Evolutionary conservation across 257 asterid species (phyloP).

Genomic region (Salvia miltiorrhiza): DNA sequence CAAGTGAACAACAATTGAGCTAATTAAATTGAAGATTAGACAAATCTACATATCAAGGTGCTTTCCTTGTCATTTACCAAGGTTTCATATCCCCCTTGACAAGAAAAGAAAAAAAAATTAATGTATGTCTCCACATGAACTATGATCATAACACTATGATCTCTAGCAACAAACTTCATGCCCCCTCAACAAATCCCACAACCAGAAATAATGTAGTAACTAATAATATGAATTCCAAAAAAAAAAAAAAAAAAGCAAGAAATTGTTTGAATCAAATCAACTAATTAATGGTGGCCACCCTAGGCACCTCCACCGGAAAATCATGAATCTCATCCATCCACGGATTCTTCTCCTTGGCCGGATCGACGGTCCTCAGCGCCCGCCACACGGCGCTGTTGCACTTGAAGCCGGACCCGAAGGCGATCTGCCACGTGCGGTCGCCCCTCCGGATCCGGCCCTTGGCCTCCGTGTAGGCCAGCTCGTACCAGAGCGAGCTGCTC

Average conservation of each 20-base stretch:
- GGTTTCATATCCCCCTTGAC: no score
- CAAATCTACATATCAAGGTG: background rate
- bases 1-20: no score
- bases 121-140: background rate
- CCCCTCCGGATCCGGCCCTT: conserved; percentile 43
- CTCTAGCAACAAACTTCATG: background rate
- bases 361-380: conserved; percentile 30
- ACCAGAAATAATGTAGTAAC: background rate
- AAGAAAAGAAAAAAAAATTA: background rate
- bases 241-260: no score
- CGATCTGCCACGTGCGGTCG: conserved; percentile 42
- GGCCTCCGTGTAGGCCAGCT: conserved; percentile 36
- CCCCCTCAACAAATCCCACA: background rate
- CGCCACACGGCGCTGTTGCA: conserved; percentile 48
- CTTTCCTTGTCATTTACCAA: background rate
- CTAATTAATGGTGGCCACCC: conserved; percentile 21
- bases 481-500: conserved; percentile 39
- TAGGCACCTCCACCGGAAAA: conserved; percentile 52
- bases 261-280: no score
- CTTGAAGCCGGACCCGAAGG: conserved; percentile 47
- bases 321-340: conserved; percentile 49
- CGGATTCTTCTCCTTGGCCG: conserved; percentile 42
- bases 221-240: no score
- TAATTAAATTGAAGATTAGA: background rate
- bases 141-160: background rate